Evolutionary conservation across 2,329 filamentous ascomycete species (phyloP), one percentile per base, ranked within the genome.

Genomic region (Penicillium verrucosum): DNA sequence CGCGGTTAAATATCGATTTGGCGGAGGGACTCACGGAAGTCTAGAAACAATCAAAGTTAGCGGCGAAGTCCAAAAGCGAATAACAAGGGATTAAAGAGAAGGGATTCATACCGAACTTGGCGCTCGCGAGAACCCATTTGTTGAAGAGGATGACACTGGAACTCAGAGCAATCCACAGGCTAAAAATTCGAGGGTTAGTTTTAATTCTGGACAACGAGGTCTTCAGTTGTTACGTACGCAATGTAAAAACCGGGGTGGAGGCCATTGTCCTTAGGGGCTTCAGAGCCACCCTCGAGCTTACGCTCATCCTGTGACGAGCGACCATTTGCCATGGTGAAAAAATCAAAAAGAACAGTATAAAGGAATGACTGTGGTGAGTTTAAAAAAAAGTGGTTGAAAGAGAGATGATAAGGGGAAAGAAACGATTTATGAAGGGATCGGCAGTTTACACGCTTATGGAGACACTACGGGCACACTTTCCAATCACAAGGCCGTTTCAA

Each of bases 131-230:
- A 71, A 97, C 91, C 87, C 90, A 96, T 85, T 97, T 97, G 86
- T 97, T 97, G 87, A 97, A 97, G 59, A 97, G 82, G 75, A 97
- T 97, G 72, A 97, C 91, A 67, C 88, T 90, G 29, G 91, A 96
- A 70, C 90, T 95, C 74, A 96, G 83, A 56, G 86, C 81, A 74
- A 97, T 97, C 93, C 93, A 97, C 65, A 87, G 81, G 66, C 92
- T 96, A 75, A 7, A 50, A 29, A 14, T 10, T 40, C 16, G 18
- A 23, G 47, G 64, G 49, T 67, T 56, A 64, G 60, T 52, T 38
- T 42, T 42, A 4, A 6, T 41, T 30, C 6, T 40, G 27, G 46
- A 25, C 34, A 46, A n/a, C 5, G 44, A 41, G 34, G 25, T 11
- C 36, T 12, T 30, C 18, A 18, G 5, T 16, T 14, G n/a, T 16